Base-by-base conservation (phyloP, 306 rosid species). In the Glycyrrhiza uralensis region DNA sequence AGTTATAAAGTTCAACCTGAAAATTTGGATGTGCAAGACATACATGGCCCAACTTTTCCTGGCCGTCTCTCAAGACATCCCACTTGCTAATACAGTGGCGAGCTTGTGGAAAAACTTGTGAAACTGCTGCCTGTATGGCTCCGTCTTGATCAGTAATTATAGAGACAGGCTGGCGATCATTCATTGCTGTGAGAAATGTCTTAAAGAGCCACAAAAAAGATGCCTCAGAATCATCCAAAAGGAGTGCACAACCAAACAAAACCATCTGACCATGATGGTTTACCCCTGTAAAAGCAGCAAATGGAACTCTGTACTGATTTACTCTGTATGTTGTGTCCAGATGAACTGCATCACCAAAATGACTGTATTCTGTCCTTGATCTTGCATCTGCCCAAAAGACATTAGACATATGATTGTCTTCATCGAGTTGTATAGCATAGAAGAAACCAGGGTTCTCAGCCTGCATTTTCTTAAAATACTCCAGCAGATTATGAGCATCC, bases 391-490 rank as follows among this genome's bases (percentile, higher is more conserved):
- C 88, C 98, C 96, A 92, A 54, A 92, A 92, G 64, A 79, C 92
- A 44, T 92, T 92, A 66, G 86, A 87, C 95, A 92, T 92, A 18
- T 39, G 90, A 74, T 88, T 90, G 35, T 92, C 95, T 69, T 92
- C 98, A 79, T 92, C 95, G 71, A 92, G 95, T 75, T 92, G 98
- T 61, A 90, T 88, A n/a, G 98, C 96, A 79, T 92, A 92, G 77
- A 92, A 86, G 85, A 92, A 92, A 66, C 96, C 96, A 78, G 98
- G 96, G 62, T 92, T 90, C 86, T 84, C 96, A 20, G 91, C 96
- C 81, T 92, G 98, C 98, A 92, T 92, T 86, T 90, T 92, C 87
- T 86, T 92, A 71, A 92, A 88, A 87, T 92, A 92, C 84, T 92
- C 96, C 56, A 92, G 86, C 77, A 92, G 78, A 80, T 86, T 86